Conservation (phyloP, 306 rosid genomes). For the Heteromeles arbutifolia region DNA sequence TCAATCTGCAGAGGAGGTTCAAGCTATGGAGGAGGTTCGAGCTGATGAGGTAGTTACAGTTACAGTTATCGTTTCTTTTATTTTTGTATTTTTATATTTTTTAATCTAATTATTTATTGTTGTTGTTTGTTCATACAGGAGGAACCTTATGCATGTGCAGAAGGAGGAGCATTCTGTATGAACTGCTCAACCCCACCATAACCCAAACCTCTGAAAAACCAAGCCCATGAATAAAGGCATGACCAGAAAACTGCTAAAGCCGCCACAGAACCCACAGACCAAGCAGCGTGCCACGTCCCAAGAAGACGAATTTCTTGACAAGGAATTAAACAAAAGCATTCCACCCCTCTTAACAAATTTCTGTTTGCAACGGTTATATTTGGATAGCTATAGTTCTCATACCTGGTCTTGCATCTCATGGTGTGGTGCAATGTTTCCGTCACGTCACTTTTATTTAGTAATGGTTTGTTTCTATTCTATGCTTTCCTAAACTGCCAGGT, state of each 20-base stretch:
- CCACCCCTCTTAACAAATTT: neutral
- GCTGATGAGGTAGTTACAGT: too few species aligned
- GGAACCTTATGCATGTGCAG: too few species aligned
- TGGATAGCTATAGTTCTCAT: neutral
- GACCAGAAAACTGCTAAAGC: constrained; percentile 47
- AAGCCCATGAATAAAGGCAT: constrained; percentile 36
- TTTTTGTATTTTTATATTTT: too few species aligned
- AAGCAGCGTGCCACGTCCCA: constrained; percentile 43
- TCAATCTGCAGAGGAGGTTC: too few species aligned
- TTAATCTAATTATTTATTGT: too few species aligned
- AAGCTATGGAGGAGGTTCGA: too few species aligned
- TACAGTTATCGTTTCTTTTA: too few species aligned
- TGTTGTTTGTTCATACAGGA: too few species aligned
- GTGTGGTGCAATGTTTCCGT: neutral
- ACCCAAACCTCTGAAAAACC: neutral
- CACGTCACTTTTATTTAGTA: constrained; percentile 5
- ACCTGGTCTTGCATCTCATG: neutral
- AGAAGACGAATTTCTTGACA: constrained; percentile 81
- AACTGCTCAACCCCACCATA: neutral
- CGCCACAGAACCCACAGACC: constrained; percentile 29
- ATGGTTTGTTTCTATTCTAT: constrained; percentile 1
- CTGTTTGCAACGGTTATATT: neutral
- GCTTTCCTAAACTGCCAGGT: constrained; percentile 44
- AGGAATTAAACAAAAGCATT: constrained; percentile 25
- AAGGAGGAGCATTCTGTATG: too few species aligned